These are phyloP conservation scores for Calvatia gigantea DNA, from an alignment of 768 basidiomycete genomes.

Conservation along the genomic window DNA sequence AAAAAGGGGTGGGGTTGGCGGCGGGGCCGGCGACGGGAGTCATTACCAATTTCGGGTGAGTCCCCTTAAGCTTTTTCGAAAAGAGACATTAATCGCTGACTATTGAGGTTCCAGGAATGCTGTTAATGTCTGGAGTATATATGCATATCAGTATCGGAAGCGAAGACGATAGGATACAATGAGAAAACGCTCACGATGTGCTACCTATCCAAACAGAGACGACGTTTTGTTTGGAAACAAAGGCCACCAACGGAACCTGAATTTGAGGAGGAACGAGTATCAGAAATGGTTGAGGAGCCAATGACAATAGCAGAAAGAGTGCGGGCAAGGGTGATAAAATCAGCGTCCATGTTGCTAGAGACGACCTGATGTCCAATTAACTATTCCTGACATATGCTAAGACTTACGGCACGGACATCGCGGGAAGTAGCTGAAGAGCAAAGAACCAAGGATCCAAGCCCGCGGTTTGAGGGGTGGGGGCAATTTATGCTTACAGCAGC, in stretches of 20 bases:
- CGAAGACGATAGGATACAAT: neutral
- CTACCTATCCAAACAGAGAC: conserved; percentile 24
- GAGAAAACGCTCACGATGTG: conserved; percentile 14
- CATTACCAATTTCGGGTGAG: conserved; percentile 24
- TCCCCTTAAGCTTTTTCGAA: neutral
- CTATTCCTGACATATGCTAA: neutral
- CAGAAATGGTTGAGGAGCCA: conserved; percentile 28
- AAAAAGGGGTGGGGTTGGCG: too few species aligned
- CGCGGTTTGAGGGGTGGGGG: neutral
- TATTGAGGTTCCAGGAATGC: conserved; percentile 26
- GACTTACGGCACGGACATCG: conserved; percentile 21
- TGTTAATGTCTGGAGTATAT: conserved; percentile 21
- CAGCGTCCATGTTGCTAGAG: conserved; percentile 26
- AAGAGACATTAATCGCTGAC: neutral
- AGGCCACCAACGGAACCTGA: conserved; percentile 32
- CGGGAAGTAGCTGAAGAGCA: conserved; percentile 18
- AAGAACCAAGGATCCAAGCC: neutral
- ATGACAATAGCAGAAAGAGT: conserved; percentile 30
- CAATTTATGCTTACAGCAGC: conserved; percentile 8
- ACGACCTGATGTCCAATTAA: conserved; percentile 14
- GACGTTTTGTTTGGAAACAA: conserved; percentile 31
- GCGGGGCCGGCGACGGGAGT: conserved; percentile 35
- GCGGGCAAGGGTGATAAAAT: conserved; percentile 30
- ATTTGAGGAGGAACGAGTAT: conserved; percentile 30
- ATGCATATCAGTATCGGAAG: neutral